Base-by-base conservation (phyloP, 352 stramenopile species). In the Pythium volutum region DNA sequence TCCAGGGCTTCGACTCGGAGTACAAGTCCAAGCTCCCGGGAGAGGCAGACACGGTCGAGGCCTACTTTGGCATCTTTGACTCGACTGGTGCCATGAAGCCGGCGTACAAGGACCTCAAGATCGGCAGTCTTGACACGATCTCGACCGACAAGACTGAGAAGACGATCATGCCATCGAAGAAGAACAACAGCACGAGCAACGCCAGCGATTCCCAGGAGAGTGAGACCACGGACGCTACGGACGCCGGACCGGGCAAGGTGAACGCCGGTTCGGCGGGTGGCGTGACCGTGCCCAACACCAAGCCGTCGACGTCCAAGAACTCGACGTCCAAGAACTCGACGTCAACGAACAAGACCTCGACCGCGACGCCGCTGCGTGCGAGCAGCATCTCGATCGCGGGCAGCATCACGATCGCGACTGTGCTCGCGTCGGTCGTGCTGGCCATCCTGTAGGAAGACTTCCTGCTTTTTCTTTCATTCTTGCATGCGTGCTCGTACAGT, bases 41-140 rank as follows among this genome's bases (percentile, higher is more conserved):
- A 16, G 74, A 91, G 39, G 26, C 65, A 3, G 61, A 75, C 55
- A 81, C 76, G 15, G 84, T 93, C 25, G 86, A 95, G 68, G 74
- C 65, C 27, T 75, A 83, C 72, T 95, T 93, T 55, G 86, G 86
- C 22, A 75, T 95, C 61, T 93, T 91, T 36, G 74, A 83, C 57
- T 63, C 73, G 12, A 67, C 69, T 15, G 79, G 86, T 66, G 70
- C 58, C 29, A 77, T 95, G 60, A 95, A 95, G 70, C 57, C 74
- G 5, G 67, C 70, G 22, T 89, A 89, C 66, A 62, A 75, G 20
- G 68, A 61, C 51, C 73, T 89, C 48, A 88, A 75, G 62, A 75
- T 89, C 55, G 67, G 66, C n/a, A 23, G 60, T 22, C 12, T 60
- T 22, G 16, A 23, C 11, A 55, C 64, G 2, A 16, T 58, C 43